Percentiles rank a stretch among this genome's conserved stretches.
phyloP scores from a whole-genome alignment of 1,139 yeast species.

The Pichia sp. region DNA sequence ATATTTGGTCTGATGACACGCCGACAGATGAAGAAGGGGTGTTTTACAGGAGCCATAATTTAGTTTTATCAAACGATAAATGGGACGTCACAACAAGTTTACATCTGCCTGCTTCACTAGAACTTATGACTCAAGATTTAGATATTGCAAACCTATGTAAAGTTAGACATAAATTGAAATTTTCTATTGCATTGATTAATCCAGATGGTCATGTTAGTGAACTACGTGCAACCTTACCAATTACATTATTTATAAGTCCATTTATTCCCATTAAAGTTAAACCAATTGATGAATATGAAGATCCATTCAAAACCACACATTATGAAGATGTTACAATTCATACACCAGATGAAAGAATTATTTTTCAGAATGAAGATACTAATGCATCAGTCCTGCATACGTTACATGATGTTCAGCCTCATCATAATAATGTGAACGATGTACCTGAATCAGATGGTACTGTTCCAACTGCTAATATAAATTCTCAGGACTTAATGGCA shows the following conservation, averaged over 20 bases:
- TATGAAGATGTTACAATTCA: slow-evolving; percentile 26
- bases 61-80: slow-evolving; percentile 45
- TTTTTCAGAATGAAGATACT: slow-evolving; percentile 21
- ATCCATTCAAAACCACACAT: slow-evolving; percentile 17
- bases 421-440: slow-evolving; percentile 9
- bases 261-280: slow-evolving; percentile 65
- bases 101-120: slow-evolving; percentile 62
- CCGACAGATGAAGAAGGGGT: slow-evolving; percentile 28
- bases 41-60: slow-evolving; percentile 25
- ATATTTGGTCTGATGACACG: slow-evolving; percentile 27
- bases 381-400: slow-evolving; percentile 3
- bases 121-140: slow-evolving; percentile 81
- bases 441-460: background rate
- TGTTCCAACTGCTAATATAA: slow-evolving; percentile 15
- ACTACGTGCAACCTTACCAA: slow-evolving; percentile 60
- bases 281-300: slow-evolving; percentile 28
- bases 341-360: slow-evolving; percentile 22
- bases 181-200: slow-evolving; percentile 26
- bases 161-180: slow-evolving; percentile 56
- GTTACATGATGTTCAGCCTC: slow-evolving; percentile 3
- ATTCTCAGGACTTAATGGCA: slow-evolving; percentile 46
- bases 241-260: slow-evolving; percentile 66
- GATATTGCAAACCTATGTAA: slow-evolving; percentile 54
- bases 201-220: slow-evolving; percentile 48
- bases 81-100: slow-evolving; percentile 69